Conservation (phyloP, 208 protist species). For the Porcisia deanei region DNA sequence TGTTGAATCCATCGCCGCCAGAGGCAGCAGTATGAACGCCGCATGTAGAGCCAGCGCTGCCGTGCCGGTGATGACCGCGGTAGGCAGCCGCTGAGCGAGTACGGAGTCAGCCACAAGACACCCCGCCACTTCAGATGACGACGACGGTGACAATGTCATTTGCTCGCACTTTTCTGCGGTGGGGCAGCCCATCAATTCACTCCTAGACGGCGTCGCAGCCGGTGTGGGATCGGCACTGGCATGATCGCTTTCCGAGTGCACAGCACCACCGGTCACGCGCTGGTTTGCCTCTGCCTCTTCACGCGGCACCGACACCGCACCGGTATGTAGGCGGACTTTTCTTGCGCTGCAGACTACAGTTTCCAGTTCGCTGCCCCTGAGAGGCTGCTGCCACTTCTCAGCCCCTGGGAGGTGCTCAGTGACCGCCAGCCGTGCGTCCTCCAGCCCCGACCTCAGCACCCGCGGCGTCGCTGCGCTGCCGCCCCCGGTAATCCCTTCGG, state of each 20-base stretch:
- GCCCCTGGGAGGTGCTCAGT: not conserved
- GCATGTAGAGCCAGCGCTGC: conserved; percentile 17
- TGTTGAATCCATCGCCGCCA: conserved; percentile 7
- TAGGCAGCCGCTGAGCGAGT: conserved; percentile 7
- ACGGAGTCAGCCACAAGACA: conserved; percentile 22
- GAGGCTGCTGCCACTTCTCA: not conserved
- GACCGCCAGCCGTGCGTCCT: not conserved
- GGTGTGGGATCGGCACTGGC: not conserved
- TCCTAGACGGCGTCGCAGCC: not conserved
- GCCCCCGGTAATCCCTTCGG: not conserved
- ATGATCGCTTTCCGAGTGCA: not conserved
- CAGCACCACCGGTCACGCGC: too few relatives aligned
- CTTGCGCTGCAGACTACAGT: not conserved
- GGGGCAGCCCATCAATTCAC: not conserved
- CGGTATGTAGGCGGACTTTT: not conserved
- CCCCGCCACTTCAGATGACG: not conserved
- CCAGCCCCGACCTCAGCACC: not conserved
- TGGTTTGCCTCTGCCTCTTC: conserved; percentile 6
- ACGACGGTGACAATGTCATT: not conserved
- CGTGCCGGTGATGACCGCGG: conserved; percentile 21
- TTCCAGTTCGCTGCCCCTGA: not conserved
- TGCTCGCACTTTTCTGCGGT: not conserved
- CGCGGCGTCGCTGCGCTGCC: not conserved
- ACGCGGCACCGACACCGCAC: not conserved
- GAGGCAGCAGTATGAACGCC: conserved; percentile 14